Base-by-base conservation (phyloP, 129 eudicot species). In the Lactuca sativa region DNA sequence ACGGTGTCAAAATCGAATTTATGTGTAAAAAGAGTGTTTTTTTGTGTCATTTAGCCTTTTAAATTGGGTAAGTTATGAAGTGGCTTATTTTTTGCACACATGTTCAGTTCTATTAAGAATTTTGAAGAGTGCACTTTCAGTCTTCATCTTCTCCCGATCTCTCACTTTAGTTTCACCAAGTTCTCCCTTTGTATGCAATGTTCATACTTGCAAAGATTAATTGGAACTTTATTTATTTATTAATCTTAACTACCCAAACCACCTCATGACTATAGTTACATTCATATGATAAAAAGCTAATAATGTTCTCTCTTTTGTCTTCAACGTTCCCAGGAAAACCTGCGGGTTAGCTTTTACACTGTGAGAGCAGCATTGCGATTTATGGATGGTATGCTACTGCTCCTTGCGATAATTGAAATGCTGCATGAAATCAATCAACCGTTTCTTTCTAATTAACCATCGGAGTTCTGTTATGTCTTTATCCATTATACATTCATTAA, bases 321-420 rank as follows among this genome's bases (percentile, higher is more conserved):
- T 64, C 51, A 4, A 16, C 36, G 38, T 76, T 56, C 13, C 21
- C 92, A 91, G 97, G 88, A 82, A 40, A 67, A 59, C 7, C 44
- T 91, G 13, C 83, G 90, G 62, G 77, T 70, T 58, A 38, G 59
- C 53, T 81, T 81, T 49, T 51, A 56, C 66, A 74, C 84, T 25
- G 64, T 73, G 47, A 75, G 73, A 70, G 92, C 79, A 62, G 92
- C 90, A 36, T 16, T 83, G 62, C 82, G 78, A 79, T 82, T 90
- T 77, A 53, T 80, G 41, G 84, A 85, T 51, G 95, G 95, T 90
- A 85, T 18, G 67, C 8, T 55, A 36, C 3, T 40, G 9, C 44
- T 5, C 0, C 44, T 7, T 55, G 70, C 69, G 25, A 59, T 6
- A 13, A 41, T 2, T 9, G 4, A 43, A 64, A 40, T 8, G 10